Conservation (phyloP, 257 asterid species). For the Marsdenia floribunda region DNA sequence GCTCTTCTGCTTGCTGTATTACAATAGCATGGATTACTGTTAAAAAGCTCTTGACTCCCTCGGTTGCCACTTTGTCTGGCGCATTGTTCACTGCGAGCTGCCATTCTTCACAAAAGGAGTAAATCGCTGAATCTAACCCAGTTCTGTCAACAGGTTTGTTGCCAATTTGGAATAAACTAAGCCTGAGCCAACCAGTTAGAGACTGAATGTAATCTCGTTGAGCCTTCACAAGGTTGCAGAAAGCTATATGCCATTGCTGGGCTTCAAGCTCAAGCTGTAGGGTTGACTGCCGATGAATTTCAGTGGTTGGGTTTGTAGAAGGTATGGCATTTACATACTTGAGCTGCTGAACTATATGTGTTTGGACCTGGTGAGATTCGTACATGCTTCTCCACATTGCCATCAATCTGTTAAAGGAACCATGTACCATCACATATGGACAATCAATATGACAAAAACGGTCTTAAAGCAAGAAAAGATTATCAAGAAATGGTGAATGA, state of each 20-base stretch:
- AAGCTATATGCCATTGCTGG: conserved; percentile 89
- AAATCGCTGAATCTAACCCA: conserved; percentile 58
- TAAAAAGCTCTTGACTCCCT: conserved; percentile 79
- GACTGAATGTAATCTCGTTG: conserved; percentile 84
- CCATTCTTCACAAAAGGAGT: conserved; percentile 95
- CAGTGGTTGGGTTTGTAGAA: conserved; percentile 65
- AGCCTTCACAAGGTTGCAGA: conserved; percentile 77
- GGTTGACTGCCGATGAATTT: conserved; percentile 84
- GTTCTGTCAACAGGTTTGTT: conserved; percentile 52
- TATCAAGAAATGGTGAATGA: too few species aligned
- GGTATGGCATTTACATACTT: conserved; percentile 64
- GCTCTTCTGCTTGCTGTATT: conserved; percentile 79
- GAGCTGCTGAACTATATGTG: conserved; percentile 91
- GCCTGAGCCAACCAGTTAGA: conserved; percentile 91
- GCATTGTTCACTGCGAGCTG: conserved; percentile 74
- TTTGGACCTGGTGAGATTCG: conserved; percentile 92
- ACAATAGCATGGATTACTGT: conserved; percentile 72
- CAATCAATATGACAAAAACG: background rate
- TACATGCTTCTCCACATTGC: conserved; percentile 99
- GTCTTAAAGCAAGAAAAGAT: too few species aligned
- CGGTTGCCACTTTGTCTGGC: conserved; percentile 93
- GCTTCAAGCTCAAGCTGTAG: conserved; percentile 97
- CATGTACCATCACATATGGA: background rate
- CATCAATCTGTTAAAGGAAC: conserved; percentile 43
- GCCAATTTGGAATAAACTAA: conserved; percentile 74